A percentile compares a stretch with the other conserved stretches of the same genome.
Evolutionary conservation across 2,329 filamentous ascomycete genomes (phyloP).

Genomic region (Beauveria caledonica): DNA sequence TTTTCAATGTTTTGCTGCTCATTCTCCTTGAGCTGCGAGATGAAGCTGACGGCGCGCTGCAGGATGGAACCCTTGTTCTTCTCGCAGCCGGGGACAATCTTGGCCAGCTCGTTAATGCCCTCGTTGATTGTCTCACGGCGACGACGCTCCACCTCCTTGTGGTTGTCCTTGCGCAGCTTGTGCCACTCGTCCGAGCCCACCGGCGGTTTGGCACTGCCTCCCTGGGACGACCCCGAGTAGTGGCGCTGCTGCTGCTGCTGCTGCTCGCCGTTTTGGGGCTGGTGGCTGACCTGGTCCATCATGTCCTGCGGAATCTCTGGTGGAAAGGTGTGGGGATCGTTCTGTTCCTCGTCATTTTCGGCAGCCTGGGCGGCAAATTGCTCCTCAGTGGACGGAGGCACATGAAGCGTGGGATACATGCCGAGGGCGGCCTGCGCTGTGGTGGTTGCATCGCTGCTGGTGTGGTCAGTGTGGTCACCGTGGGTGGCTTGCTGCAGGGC

Average conservation of each 20-base stretch:
- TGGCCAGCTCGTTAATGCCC: slow-evolving; percentile 94
- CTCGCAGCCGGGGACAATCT: slow-evolving; percentile 94
- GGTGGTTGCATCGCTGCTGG: slow-evolving; percentile 47
- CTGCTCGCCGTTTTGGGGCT: slow-evolving; percentile 33
- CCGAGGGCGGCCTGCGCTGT: slow-evolving; percentile 52
- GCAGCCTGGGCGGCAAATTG: slow-evolving; percentile 48
- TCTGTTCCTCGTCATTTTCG: slow-evolving; percentile 23
- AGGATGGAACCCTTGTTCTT: slow-evolving; percentile 99
- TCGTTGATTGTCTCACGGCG: slow-evolving; percentile 98
- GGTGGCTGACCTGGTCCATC: slow-evolving; percentile 22
- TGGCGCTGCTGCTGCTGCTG: slow-evolving; percentile 15
- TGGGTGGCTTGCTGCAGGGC: slow-evolving; percentile 47
- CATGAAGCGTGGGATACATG: slow-evolving; percentile 53
- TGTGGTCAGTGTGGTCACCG: slow-evolving; percentile 36
- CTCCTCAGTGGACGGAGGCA: slow-evolving; percentile 50
- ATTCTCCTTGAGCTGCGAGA: slow-evolving; percentile 88
- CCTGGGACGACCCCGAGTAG: slow-evolving; percentile 31
- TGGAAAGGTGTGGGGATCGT: slow-evolving; percentile 23
- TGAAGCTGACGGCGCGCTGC: slow-evolving; percentile 87
- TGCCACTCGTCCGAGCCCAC: slow-evolving; percentile 99
- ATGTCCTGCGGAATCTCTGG: slow-evolving; percentile 22
- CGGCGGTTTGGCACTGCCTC: slow-evolving; percentile 60
- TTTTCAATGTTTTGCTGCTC: slow-evolving; percentile 91
- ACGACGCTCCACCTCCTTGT: slow-evolving; percentile 97
- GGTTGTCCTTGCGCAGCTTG: slow-evolving; percentile 91